Conservation (phyloP, 2,329 filamentous ascomycete genomes). For the Podosphaera fusca region DNA sequence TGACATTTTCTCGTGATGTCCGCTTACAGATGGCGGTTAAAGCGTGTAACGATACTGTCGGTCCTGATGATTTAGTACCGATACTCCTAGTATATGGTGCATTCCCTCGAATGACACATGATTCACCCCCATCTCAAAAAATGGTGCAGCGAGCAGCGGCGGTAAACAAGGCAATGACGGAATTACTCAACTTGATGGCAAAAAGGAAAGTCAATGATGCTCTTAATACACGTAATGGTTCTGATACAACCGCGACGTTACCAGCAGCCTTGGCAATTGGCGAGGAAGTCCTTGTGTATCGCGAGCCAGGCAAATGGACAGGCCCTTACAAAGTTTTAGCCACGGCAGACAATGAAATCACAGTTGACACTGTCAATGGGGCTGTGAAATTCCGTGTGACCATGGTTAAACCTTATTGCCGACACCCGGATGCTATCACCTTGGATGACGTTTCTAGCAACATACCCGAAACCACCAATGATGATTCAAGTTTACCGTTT, state of each 20-base stretch:
- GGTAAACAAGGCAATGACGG: background rate
- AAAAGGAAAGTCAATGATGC: background rate
- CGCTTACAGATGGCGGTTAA: background rate
- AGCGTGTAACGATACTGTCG: background rate
- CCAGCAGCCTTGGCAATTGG: background rate
- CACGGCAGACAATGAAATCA: background rate
- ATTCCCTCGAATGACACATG: background rate
- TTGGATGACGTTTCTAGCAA: background rate
- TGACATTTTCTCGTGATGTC: background rate
- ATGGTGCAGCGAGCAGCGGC: background rate
- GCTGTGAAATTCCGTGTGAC: slow-evolving; percentile 1
- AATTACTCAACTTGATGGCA: background rate
- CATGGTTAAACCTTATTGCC: background rate
- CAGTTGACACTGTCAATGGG: background rate
- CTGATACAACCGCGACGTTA: background rate
- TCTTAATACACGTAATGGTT: background rate
- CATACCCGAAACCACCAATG: background rate
- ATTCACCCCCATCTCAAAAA: background rate
- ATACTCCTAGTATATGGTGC: background rate
- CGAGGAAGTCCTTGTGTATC: background rate
- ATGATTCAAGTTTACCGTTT: background rate
- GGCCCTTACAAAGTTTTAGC: background rate
- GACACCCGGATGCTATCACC: background rate
- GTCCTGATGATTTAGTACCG: background rate
- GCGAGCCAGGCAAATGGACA: background rate